These are phyloP conservation scores for Lithospermum erythrorhizon DNA, from an alignment of 257 asterid genomes.

Conservation along the genomic window DNA sequence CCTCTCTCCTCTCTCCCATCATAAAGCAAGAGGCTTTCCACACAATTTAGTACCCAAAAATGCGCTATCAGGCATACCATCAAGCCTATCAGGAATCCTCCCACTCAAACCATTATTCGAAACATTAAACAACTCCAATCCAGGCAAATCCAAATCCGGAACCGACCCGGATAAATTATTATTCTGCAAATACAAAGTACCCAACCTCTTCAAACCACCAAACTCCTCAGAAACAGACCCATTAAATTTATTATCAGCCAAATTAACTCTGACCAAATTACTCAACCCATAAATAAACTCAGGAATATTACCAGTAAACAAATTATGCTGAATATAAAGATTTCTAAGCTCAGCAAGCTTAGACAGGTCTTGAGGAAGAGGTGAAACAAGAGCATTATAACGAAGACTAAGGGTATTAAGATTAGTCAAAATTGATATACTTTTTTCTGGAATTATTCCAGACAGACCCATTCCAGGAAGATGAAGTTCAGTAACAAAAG, in stretches of 20 bases:
- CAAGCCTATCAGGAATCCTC: slow-evolving; percentile 42
- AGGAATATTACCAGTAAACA: slow-evolving; percentile 51
- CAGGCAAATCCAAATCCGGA: too few species aligned
- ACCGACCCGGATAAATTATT: slow-evolving; percentile 31
- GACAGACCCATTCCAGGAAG: slow-evolving; percentile 85
- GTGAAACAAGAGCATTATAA: slow-evolving; percentile 63
- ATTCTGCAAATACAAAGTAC: slow-evolving; percentile 60
- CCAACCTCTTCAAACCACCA: slow-evolving; percentile 49
- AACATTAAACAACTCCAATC: too few species aligned
- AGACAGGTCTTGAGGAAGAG: slow-evolving; percentile 47
- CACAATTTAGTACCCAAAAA: slow-evolving; percentile 66
- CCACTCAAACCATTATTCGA: slow-evolving; percentile 17
- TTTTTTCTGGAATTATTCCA: slow-evolving; percentile 49
- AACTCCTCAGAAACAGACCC: slow-evolving; percentile 48
- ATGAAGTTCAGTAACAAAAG: slow-evolving; percentile 57
- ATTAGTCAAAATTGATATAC: slow-evolving; percentile 47
- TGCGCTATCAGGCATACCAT: slow-evolving; percentile 35
- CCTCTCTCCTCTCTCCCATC: slow-evolving; percentile 10
- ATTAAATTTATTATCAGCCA: slow-evolving; percentile 62
- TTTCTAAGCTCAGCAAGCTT: slow-evolving; percentile 44
- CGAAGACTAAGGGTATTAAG: slow-evolving; percentile 77
- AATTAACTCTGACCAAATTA: slow-evolving; percentile 51
- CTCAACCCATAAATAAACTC: slow-evolving; percentile 42
- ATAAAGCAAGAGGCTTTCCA: slow-evolving; percentile 59
- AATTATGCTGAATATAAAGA: slow-evolving; percentile 60